Base-by-base conservation (phyloP, 768 basidiomycete species). In the Phlegmacium glaucopus region DNA sequence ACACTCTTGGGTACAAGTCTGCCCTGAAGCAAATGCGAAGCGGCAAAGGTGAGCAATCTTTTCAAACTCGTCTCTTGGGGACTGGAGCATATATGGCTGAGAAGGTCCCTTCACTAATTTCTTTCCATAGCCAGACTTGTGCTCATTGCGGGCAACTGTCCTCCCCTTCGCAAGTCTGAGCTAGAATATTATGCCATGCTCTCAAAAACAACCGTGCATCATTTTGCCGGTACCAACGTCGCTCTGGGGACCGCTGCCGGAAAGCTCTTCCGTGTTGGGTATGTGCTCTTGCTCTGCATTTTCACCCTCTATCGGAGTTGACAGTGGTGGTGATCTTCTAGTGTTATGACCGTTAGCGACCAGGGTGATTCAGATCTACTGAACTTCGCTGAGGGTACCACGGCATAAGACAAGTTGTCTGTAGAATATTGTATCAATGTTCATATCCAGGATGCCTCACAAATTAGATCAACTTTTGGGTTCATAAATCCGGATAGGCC, bases 141-240 rank as follows among this genome's bases (percentile, higher is more conserved):
- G 66, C 76, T 99, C 70, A 96, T 99, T 66, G 93, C 95, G 62
- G 94, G 93, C 59, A 99, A 99, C 77, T 96, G 94, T 77, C 96
- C 96, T 49, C 96, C 96, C 53, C 83, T 99, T 53, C 92, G 96
- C 71, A 96, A 96, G 72, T 97, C 95, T 51, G 96, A 99, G 79
- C 80, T 99, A 50, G 96, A 99, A 78, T 99, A 98, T 80, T 99
- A 98, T 68, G 96, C 94, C 75, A 96, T 96, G 94, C 80, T 99
- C 67, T 96, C 94, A 58, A 99, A 99, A 80, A 98, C 95, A 48
- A 84, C 90, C 48, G 95, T 98, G 48, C 96, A 98, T 75, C 94
- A 98, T 77, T 99, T 96, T 70, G 78, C 84, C 55, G 96, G 96
- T 55, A 94, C 94, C 54, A 99, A 99, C 67, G 93, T 98, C 59